Evolutionary conservation across 2,329 filamentous ascomycete genomes (phyloP), one percentile per base, ranked within the genome.

Genomic region (Claviceps sorghi): DNA sequence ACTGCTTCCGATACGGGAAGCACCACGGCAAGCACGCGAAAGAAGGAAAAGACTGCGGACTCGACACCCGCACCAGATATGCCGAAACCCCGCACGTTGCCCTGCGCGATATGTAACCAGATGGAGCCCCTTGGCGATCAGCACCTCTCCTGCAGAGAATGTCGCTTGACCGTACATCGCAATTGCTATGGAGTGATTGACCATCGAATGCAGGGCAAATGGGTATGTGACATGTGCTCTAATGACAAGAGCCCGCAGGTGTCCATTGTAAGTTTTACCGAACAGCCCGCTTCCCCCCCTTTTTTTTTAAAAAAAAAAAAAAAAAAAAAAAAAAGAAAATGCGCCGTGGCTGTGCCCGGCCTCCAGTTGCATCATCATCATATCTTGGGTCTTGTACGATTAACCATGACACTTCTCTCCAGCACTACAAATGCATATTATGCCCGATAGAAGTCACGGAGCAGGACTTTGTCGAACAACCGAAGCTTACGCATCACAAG

Each of bases 181-280:
- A 81, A 82, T 56, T 98, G 93, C 68, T 98, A 97, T 64, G 93
- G 93, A n/a, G 76, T 97, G 34, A 58, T 78, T 41, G 80, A 84
- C 46, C 81, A 84, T 53, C 80, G 86, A 43, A 77, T 76, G 51
- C 77, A 80, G 34, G 78, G 76, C 45, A 95, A 95, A 67, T 98
- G 93, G 93, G 80, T 84, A 42, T 98, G 93, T 67, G 93, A 97
- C 68, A 95, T 90, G 79, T 98, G 93, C 67, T 76, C 82, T 40
- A 98, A 98, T 63, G 93, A 98, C 64, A 88, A 89, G 65, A 91
- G 84, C 61, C 89, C 91, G 5, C 83, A 88, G 58, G 84, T 95
- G 45, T 96, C 93, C n/a, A 91, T 94, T 53, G 84, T 86, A 75
- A 75, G 82, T 74, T 7, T n/a, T n/a, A n/a, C n/a, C n/a, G n/a